Base-by-base conservation (phyloP, 1,139 yeast species). In the Sugiyamaella castrensis region DNA sequence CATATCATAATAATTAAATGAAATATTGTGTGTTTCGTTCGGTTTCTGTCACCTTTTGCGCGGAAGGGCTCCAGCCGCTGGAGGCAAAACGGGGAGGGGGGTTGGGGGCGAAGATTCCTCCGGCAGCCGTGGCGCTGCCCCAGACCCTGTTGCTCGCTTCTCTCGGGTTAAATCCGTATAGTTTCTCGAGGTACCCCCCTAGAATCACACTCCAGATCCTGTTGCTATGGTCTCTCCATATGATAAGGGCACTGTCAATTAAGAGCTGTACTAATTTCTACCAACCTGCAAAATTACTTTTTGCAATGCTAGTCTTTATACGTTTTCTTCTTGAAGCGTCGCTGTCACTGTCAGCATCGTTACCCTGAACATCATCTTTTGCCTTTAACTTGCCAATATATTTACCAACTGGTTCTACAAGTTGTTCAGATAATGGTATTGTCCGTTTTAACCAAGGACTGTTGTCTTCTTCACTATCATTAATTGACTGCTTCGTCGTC, bases 271-370 rank as follows among this genome's bases (percentile, higher is more conserved):
- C 24, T 19, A 19, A 19, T 19, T 19, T 29, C 27, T 50, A 61
- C 65, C 65, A 61, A 1, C 62, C 64, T 4, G 62, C 41, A 43
- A 61, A 60, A 27, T 52, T 48, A 47, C 62, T 59, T 31, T 60
- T 54, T 13, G 55, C 32, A 8, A 60, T 47, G 27, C 51, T 50
- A 1, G 62, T 59, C 35, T 51, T 53, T 15, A 48, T 40, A 37
- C 53, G 40, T 42, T 43, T 45, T 19, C 51, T 37, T 15, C 46
- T 37, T 13, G 35, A 15, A 24, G 29, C 43, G 40, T 37, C 47
- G 13, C 26, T 33, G 15, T 24, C 34, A 26, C 4, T 6, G 29
- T 37, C 15, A 15, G 13, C 29, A 8, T 37, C 13, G 2, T 36
- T 13, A 15, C 31, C 15, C 6, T 11, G 19, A n/a, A 24, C 36